phyloP scores from a whole-genome alignment of 805 yeast genomes.

The Wickerhamiella siamensis region DNA sequence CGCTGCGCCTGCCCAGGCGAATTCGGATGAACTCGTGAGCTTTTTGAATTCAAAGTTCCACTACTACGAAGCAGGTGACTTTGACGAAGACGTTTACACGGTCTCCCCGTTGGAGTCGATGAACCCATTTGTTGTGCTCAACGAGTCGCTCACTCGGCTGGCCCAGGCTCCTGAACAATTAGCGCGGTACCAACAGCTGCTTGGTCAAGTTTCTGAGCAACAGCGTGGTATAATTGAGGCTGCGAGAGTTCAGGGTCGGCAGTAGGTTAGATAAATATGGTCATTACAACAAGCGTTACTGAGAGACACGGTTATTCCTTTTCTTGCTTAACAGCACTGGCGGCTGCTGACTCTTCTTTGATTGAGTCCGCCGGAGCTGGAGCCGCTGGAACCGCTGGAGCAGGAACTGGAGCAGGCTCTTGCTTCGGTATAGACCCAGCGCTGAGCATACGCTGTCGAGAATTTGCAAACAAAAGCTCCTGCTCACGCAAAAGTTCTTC shows the following conservation, averaged over 20 bases:
- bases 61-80: conserved; percentile 51
- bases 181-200: conserved; percentile 31
- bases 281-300: no score
- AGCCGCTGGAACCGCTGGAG: no score
- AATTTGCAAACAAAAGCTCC: conserved; percentile 62
- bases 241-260: conserved; percentile 1
- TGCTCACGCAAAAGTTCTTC: conserved; percentile 87
- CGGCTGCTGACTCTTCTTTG: no score
- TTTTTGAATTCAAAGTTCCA: conserved; percentile 16
- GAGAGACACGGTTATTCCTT: no score
- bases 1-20: background rate
- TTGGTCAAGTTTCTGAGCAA: conserved; percentile 28
- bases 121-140: conserved; percentile 56
- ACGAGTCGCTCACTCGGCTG: conserved; percentile 36
- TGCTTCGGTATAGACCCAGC: background rate
- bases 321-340: no score
- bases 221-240: conserved; percentile 26
- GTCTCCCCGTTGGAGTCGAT: conserved; percentile 66
- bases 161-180: conserved; percentile 30
- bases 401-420: background rate
- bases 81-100: conserved; percentile 68
- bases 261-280: background rate
- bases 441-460: conserved; percentile 18
- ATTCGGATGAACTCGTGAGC: conserved; percentile 21
- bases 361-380: no score